Base-by-base conservation (phyloP, 805 yeast genomes). In the fission yeast (Schizosaccharomyces pombe) region DNA sequence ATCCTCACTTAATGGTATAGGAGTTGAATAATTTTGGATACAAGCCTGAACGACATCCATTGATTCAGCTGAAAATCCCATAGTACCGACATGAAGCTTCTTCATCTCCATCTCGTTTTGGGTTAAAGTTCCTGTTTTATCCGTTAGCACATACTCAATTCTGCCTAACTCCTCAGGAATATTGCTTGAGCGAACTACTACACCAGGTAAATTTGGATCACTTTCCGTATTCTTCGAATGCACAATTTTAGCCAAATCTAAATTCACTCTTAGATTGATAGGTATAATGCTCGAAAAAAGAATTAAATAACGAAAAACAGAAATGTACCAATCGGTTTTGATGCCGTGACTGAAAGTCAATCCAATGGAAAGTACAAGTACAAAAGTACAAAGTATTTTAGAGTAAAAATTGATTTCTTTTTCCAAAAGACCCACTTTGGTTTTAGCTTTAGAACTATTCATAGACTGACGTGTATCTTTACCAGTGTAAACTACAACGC, bases 101-200 rank as follows among this genome's bases (percentile, higher is more conserved):
- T 85, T 85, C 75, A 91, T 70, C 62, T 85, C 95, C 99, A 91
- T 91, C 64, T 93, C 98, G 65, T 91, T 91, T 65, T 89, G 96
- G 3, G 99, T 91, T 59, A 91, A 73, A 0, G 99, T 91, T 39
- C 99, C 99, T 0, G 99, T 91, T 63, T 91, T 91, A 66, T 91
- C 99, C 58, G 87, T 80, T 49, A 91, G 72, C 55, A 91, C 68
- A 65, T 91, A 91, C 66, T 91, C 97, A 47, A 91, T 83, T 60
- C 99, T 74, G 29, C 99, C 99, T 58, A 91, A 71, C 67, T 91
- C 99, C 66, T 91, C 99, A 1, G 98, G 98, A 49, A 91, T 91
- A 0, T 98, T 93, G 56, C 95, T 85, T 1, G 98, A 91, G 63
- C 99, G 77, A 3, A 93, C 99, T 54, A 93, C 78, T 0, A 97